Evolutionary conservation across 2,329 filamentous ascomycete species (phyloP).

Genomic region (Aspergillus vadensis): DNA sequence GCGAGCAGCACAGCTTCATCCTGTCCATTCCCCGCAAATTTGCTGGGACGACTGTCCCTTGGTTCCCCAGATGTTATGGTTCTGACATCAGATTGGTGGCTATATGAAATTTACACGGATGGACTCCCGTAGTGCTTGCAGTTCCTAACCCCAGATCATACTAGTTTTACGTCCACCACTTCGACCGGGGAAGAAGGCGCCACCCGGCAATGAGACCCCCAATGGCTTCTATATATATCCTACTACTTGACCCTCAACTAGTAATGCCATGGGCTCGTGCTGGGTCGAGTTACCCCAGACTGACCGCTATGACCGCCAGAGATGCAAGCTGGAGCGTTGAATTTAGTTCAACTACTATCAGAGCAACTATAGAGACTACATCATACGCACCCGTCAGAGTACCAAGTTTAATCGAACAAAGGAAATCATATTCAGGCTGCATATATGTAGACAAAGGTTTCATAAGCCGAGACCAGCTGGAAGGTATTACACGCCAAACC

Average conservation of each 20-base stretch:
- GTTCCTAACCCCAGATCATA: no score
- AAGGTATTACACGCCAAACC: constrained; percentile 17
- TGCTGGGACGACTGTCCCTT: not conserved
- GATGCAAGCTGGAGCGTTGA: no score
- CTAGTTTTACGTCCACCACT: no score
- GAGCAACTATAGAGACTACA: no score
- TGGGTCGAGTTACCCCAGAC: not conserved
- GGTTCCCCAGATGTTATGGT: not conserved
- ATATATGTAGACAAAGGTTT: constrained; percentile 27
- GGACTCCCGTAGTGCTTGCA: no score
- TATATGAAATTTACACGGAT: not conserved
- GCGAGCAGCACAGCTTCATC: not conserved
- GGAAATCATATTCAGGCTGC: constrained; percentile 36
- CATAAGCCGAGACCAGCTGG: constrained; percentile 26
- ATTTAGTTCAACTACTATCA: not conserved
- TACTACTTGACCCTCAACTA: not conserved
- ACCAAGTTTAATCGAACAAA: constrained; percentile 30
- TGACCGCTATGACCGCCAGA: not conserved
- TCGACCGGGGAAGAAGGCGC: not conserved
- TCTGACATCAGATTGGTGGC: not conserved
- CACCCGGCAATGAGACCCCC: not conserved
- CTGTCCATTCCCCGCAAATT: not conserved
- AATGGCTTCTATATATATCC: constrained; percentile 4
- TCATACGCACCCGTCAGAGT: not conserved
- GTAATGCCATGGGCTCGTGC: not conserved